These are phyloP conservation scores for Alternaria arborescens DNA, from an alignment of 2,329 filamentous ascomycete genomes.

Conservation along the genomic window DNA sequence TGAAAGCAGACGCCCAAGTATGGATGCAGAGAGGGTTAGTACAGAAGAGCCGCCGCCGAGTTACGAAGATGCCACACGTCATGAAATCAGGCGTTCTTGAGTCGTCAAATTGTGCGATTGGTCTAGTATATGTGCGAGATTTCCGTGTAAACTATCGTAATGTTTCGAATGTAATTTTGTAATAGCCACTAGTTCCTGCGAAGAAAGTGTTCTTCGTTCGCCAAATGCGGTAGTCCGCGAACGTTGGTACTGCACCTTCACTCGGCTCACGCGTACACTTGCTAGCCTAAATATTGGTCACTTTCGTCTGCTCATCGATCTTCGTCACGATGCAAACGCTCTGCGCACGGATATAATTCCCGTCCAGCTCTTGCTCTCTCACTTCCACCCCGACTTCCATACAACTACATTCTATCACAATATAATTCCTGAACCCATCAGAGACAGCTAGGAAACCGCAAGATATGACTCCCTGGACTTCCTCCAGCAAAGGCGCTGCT, in stretches of 20 bases:
- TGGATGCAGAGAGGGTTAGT: conserved; percentile 20
- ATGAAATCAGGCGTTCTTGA: conserved; percentile 7
- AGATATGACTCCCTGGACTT: conserved; percentile 38
- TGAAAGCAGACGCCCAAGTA: conserved; percentile 19
- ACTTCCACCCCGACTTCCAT: neutral
- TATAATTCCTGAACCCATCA: neutral
- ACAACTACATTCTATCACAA: neutral
- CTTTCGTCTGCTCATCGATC: conserved; percentile 8
- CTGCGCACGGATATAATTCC: conserved; percentile 9
- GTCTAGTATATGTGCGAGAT: neutral
- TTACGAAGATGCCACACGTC: conserved; percentile 22
- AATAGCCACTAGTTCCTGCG: neutral
- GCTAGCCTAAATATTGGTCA: neutral
- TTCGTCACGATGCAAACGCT: conserved; percentile 5
- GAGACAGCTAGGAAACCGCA: conserved; percentile 13
- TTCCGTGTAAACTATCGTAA: neutral
- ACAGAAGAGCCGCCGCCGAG: conserved; percentile 25
- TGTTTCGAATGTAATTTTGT: neutral
- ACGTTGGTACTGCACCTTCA: neutral
- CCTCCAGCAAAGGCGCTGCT: conserved; percentile 25
- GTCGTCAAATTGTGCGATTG: neutral
- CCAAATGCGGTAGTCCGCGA: conserved; percentile 13
- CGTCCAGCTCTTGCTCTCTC: neutral
- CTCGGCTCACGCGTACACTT: conserved; percentile 1
- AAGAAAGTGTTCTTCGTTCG: conserved; percentile 7